Base-by-base conservation (phyloP, 306 rosid species). In the Crotalaria pallida region DNA sequence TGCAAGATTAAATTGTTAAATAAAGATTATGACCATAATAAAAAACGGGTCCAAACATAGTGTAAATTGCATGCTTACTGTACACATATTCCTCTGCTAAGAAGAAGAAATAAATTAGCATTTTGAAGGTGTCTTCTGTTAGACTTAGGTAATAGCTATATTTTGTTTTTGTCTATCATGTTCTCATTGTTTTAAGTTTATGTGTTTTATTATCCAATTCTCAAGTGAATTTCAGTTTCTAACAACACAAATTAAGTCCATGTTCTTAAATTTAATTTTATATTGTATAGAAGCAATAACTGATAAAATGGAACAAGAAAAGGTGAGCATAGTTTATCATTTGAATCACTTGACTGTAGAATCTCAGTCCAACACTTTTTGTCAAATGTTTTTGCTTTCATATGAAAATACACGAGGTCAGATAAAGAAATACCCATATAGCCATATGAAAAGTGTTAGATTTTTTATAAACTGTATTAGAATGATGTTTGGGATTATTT, bases 341-440 rank as follows among this genome's bases (percentile, higher is more conserved):
- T 50, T 45, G 41, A 41, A 23, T 53, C 3, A 9, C 11, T 40
- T 21, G 55, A 6, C 47, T 58, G n/a, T 26, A 12, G 69, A 58
- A 67, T 60, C 68, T 76, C 33, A 50, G 26, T 68, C 40, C 61
- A 26, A n/a, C 8, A 16, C 64, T 26, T 51, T 73, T 41, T 74
- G 58, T 60, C 41, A 40, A 69, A 61, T 64, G 31, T 57, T 45
- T 65, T 68, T 77, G 16, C 62, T 62, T 33, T 22, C 56, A 6
- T 70, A 2, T 60, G n/a, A n/a, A n/a, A 58, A 36, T 49, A 7
- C 34, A n/a, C 9, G 18, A 40, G 71, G 52, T 21, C 21, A 62
- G 61, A 55, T 50, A 50, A 41, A 62, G 36, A 31, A 27, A 2
- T 22, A 40, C 77, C 12, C 11, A 13, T 22, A 7, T 13, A 41